phyloP scores from a whole-genome alignment of 169 alveolate species.

The Fabrea salina region DNA sequence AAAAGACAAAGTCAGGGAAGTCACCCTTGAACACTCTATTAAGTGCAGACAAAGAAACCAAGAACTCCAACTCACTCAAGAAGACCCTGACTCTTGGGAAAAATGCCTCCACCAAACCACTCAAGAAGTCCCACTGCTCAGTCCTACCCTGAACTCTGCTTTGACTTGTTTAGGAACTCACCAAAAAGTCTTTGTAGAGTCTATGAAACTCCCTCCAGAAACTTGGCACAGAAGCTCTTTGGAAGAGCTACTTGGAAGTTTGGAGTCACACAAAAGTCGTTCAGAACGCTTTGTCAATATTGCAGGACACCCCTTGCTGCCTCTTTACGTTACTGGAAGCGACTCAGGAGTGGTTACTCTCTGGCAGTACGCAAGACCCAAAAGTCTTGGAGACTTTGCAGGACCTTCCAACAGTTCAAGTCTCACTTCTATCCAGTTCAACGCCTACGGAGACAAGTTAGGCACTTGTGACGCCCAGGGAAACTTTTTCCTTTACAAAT shows the following conservation, averaged over 20 bases:
- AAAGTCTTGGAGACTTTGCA: background rate
- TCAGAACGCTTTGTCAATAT: background rate
- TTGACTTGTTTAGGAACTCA: background rate
- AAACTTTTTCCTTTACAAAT: conserved; percentile 23
- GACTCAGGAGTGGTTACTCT: background rate
- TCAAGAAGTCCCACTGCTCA: background rate
- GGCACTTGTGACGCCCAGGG: conserved; percentile 32
- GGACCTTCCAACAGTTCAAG: background rate
- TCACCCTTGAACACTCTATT: background rate
- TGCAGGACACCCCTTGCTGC: conserved; percentile 4
- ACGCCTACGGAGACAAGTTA: conserved; percentile 21
- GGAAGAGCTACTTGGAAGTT: background rate
- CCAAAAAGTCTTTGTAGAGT: background rate
- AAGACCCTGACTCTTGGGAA: conserved; percentile 15
- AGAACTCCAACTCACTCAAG: background rate
- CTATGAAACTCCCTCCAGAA: conserved; percentile 9
- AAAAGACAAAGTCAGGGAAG: conserved; percentile 7
- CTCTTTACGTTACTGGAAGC: conserved; percentile 15
- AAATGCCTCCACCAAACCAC: background rate
- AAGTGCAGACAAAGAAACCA: background rate
- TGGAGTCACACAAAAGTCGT: background rate
- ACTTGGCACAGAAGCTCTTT: conserved; percentile 18
- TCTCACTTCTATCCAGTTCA: background rate
- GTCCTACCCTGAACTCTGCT: background rate
- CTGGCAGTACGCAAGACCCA: background rate